phyloP scores from a whole-genome alignment of 768 basidiomycete species.

The Tylopilus sp. region DNA sequence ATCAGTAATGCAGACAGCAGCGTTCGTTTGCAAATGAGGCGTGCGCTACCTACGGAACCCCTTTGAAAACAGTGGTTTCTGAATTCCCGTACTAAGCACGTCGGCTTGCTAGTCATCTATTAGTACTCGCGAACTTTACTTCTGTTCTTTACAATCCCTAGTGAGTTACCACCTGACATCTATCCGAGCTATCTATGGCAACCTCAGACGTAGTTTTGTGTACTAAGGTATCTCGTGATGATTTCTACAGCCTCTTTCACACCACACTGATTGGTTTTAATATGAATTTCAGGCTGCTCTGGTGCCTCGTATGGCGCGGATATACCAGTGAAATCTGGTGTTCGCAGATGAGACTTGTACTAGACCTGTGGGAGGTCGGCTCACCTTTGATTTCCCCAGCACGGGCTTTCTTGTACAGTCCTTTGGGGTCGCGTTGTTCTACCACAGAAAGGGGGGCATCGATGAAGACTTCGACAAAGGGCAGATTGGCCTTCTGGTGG shows the following conservation, averaged over 20 bases:
- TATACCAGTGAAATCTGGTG: constrained; percentile 94
- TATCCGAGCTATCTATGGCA: constrained; percentile 17
- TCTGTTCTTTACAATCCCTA: constrained; percentile 12
- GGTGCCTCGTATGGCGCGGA: constrained; percentile 97
- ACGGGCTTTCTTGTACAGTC: constrained; percentile 94
- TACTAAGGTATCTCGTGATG: constrained; percentile 75
- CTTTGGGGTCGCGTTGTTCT: constrained; percentile 94
- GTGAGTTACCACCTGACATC: constrained; percentile 5
- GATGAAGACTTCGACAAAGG: constrained; percentile 92
- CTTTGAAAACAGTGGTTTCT: constrained; percentile 8
- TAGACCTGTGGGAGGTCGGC: constrained; percentile 8
- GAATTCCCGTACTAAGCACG: constrained; percentile 4
- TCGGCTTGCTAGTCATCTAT: constrained; percentile 18
- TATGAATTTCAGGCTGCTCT: constrained; percentile 81
- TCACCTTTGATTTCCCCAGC: constrained; percentile 93
- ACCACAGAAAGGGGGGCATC: constrained; percentile 88
- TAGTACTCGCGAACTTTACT: constrained; percentile 10
- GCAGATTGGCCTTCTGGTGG: constrained; percentile 67
- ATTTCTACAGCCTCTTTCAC: constrained; percentile 74
- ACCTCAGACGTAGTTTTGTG: constrained; percentile 54
- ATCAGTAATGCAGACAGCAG: constrained; percentile 8
- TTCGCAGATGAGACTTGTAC: constrained; percentile 4
- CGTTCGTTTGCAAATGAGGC: constrained; percentile 8
- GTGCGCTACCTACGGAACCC: constrained; percentile 17
- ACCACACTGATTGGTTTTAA: constrained; percentile 79